Evolutionary conservation across 2,329 filamentous ascomycete species (phyloP).

Genomic region (Iodosphaeria phyllophila): DNA sequence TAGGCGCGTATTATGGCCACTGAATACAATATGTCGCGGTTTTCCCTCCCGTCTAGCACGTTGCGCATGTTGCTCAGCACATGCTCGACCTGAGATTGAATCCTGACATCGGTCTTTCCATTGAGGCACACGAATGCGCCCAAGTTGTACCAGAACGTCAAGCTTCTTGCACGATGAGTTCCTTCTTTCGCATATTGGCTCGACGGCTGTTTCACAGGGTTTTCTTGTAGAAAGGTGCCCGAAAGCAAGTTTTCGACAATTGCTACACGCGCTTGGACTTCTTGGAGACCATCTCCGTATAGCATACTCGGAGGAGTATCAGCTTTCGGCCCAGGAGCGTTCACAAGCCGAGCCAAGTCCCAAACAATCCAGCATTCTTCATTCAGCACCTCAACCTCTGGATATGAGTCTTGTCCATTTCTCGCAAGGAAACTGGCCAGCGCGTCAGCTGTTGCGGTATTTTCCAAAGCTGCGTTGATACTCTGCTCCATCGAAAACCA

Average conservation of each 20-base stretch:
- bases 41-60: slow-evolving; percentile 64
- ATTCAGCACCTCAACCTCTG: no score
- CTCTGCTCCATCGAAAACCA: slow-evolving; percentile 50
- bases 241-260: slow-evolving; percentile 63
- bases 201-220: slow-evolving; percentile 33
- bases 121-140: slow-evolving; percentile 49
- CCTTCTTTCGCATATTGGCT: slow-evolving; percentile 30
- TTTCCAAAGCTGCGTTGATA: slow-evolving; percentile 24
- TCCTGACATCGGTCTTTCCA: slow-evolving; percentile 32
- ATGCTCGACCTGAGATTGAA: slow-evolving; percentile 41
- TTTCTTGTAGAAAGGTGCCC: slow-evolving; percentile 43
- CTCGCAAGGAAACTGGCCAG: slow-evolving; percentile 47
- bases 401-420: no score
- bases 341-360: slow-evolving; percentile 33
- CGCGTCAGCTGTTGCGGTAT: slow-evolving; percentile 42
- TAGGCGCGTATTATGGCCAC: slow-evolving; percentile 65
- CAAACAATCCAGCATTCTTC: slow-evolving; percentile 42
- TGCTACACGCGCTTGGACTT: slow-evolving; percentile 51
- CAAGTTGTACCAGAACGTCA: slow-evolving; percentile 69
- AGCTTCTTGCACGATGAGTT: slow-evolving; percentile 38
- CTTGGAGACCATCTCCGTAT: slow-evolving; percentile 37
- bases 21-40: slow-evolving; percentile 79
- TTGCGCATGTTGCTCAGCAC: slow-evolving; percentile 46
- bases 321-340: slow-evolving; percentile 17
- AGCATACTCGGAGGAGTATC: slow-evolving; percentile 19